A percentile compares a stretch with the other conserved stretches of the same genome.
Evolutionary conservation across 495 filamentous ascomycete species (phyloP).

Genomic region (Penicillium cinerascens): DNA sequence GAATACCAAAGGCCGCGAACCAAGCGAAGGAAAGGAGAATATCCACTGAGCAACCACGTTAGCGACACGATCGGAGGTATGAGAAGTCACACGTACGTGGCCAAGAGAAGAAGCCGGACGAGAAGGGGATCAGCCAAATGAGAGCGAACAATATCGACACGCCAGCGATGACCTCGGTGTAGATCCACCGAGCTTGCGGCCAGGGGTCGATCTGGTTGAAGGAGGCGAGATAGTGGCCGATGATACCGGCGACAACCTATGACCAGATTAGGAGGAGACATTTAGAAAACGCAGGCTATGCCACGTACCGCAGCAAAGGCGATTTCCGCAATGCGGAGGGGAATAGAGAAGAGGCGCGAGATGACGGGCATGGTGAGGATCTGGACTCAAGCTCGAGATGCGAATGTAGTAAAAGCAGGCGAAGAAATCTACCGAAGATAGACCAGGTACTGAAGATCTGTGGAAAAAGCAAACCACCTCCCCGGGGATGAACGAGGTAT

Average conservation of each 20-base stretch:
- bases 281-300: neutral
- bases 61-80: neutral
- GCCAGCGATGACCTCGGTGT: slow-evolving; percentile 56
- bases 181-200: slow-evolving; percentile 53
- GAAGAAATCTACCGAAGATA: neutral
- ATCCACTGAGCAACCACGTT: slow-evolving; percentile 39
- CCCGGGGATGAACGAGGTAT: slow-evolving; percentile 13
- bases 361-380: slow-evolving; percentile 44
- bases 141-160: slow-evolving; percentile 50
- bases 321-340: slow-evolving; percentile 45
- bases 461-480: neutral
- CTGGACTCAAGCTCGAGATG: neutral
- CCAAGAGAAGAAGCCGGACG: slow-evolving; percentile 43
- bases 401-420: neutral
- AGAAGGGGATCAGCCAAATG: slow-evolving; percentile 55
- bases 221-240: slow-evolving; percentile 50
- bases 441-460: neutral
- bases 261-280: neutral
- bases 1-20: slow-evolving; percentile 62
- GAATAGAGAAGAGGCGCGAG: slow-evolving; percentile 47
- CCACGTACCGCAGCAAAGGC: slow-evolving; percentile 39
- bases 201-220: slow-evolving; percentile 31
- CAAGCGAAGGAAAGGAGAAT: slow-evolving; percentile 57
- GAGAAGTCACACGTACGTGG: slow-evolving; percentile 28
- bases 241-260: slow-evolving; percentile 55